Evolutionary conservation across 2,329 filamentous ascomycete species (phyloP), one percentile per base, ranked within the genome.

Genomic region (Tolypocladium cylindrosporum): DNA sequence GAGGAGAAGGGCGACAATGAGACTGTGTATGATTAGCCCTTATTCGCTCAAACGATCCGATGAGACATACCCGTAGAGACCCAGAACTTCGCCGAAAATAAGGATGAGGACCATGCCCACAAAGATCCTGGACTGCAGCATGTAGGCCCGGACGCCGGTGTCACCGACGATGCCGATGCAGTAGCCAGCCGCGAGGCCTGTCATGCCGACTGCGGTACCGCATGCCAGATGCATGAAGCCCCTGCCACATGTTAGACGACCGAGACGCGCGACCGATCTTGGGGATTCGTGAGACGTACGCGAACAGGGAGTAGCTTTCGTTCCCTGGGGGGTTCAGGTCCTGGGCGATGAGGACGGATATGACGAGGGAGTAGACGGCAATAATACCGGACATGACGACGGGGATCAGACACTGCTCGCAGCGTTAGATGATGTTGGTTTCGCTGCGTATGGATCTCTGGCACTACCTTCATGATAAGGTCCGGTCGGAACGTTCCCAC

Each of bases 361-460:
- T 92, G 68, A 99, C 94, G 66, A 99, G 89, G 55, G 92, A 90
- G 77, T 99, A 99, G 65, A 99, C 94, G 59, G 94, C 94, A 69
- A 99, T 91, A 72, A 99, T 99, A 84, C 94, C 94, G 67, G 94
- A 96, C 94, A 99, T 99, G 79, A 99, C 87, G 64, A 94, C 89
- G 62, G 90, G 89, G 65, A 93, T 92, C 56, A 93, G 78, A 58
- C 88, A 92, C 89, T 91, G 66, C 27, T 10, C 50, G 10, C 16
- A n/a, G 24, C 19, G 39, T 57, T 51, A 57, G 39, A 14, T 0
- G n/a, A 13, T 16, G 16, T 16, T 37, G 31, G 31, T 27, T 11
- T 41, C 24, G 40, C 9, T 6, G 43, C 5, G 34, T 21, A 37
- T 31, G 40, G n/a, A 31, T 4, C n/a, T n/a, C 19, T 9, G 19